These are phyloP conservation scores for Ceratopteris richardii DNA, from an alignment of 75 land plant species.

Conservation along the genomic window DNA sequence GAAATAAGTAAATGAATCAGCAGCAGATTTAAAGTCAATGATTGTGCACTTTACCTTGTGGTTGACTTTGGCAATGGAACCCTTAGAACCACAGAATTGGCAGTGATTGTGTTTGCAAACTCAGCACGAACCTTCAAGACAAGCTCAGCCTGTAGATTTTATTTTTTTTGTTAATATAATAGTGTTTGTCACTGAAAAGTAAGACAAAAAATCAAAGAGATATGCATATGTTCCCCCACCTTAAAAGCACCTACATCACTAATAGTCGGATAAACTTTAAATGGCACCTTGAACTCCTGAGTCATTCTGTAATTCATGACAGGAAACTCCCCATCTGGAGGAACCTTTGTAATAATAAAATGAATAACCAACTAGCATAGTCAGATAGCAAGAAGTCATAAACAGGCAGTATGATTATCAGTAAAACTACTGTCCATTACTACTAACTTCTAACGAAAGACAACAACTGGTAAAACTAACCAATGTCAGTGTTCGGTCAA, in stretches of 20 bases:
- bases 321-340: constrained; percentile 95
- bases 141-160: constrained; percentile 71
- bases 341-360: constrained; percentile 40
- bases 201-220: no score
- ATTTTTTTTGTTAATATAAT: background rate
- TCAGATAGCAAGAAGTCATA: no score
- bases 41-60: constrained; percentile 42
- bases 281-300: constrained; percentile 95
- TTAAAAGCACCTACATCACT: constrained; percentile 82
- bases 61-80: constrained; percentile 92
- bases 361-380: no score
- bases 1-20: no score
- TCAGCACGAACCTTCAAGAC: constrained; percentile 87
- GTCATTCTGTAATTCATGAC: constrained; percentile 97
- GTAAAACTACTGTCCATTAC: no score
- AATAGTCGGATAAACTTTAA: constrained; percentile 67
- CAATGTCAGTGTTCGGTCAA: constrained; percentile 71
- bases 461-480: constrained; percentile 29
- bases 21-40: no score
- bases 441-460: no score
- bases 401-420: no score
- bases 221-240: constrained; percentile 27
- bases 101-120: constrained; percentile 69
- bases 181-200: background rate
- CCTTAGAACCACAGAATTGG: constrained; percentile 64